Evolutionary conservation across 179 eudicot species (phyloP), one percentile per base, ranked within the genome.

Genomic region (Corrigiola litoralis): DNA sequence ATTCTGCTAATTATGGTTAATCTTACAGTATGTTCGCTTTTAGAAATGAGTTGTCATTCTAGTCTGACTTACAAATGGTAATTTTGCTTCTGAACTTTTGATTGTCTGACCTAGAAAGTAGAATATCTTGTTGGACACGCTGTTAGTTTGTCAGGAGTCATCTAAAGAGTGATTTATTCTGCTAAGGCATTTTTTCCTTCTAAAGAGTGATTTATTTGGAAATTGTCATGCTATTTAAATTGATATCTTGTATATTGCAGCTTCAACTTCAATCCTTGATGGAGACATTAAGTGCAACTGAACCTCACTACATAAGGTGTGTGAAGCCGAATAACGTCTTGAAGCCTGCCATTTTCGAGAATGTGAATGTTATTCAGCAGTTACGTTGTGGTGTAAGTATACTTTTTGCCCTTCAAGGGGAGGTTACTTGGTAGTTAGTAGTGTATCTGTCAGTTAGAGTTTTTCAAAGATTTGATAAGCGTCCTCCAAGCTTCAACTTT

Each of bases 281-380:
- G 99, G 99, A 94, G 77, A 94, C 97, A 51, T 64, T 94, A 63
- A 94, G 76, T 79, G 84, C 87, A 78, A 94, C 96, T 63, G 99
- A 94, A 77, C 99, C 99, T 75, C 97, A 88, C 77, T 94, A 94
- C 70, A 94, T 94, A 83, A 87, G 99, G 76, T 94, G 99, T 78
- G 96, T 94, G 80, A 94, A 94, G 87, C 99, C 99, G 53, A 94
- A 94, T 69, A 74, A 85, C 55, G 85, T 85, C 51, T 62, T 90
- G 82, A 94, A 90, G 81, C 99, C 99, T 37, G 96, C 97, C 73
- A 94, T 90, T 54, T 94, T 94, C 64, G 99, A 94, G 83, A 94
- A 88, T 79, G 74, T 44, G 74, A 94, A 94, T 55, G 89, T 94
- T 74, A 82, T 94, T 67, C 84, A 90, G 70, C 99, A 94, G 69